Evolutionary conservation across 192 early-diverging fungal genomes (phyloP), one percentile per base, ranked within the genome.

Genomic region (Backusella sp.): DNA sequence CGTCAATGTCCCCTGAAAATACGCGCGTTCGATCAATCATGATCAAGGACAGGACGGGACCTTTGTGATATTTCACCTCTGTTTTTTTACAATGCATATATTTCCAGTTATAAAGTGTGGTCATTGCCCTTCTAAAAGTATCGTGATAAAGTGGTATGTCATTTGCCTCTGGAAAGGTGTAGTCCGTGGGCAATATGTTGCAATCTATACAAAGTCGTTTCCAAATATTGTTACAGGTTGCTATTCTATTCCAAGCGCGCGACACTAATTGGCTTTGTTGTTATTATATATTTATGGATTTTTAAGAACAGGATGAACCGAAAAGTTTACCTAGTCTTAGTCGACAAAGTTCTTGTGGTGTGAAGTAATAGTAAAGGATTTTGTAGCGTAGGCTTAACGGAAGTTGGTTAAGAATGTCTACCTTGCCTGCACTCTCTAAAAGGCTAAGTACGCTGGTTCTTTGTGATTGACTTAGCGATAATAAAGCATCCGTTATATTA

Each of bases 1-100:
- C 73, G 17, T 74, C 73, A 44, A 74, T 46, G 28, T 74, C 73
- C 26, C 73, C 73, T 30, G 73, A 66, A 12, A 66, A 17, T 6
- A 74, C 42, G 28, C 73, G 59, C 19, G 73, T 66, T n/a, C 41
- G 39, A 49, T 74, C 62, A 19, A 66, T 37, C 26, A 65, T 65
- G 23, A 74, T 41, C 6, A 74, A 23, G 19, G 36, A 59, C 11
- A 74, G 32, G 1, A 74, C 65, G 46, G 73, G 73, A 1, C 73
- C 73, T 8, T 46, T 39, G 26, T 74, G 73, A 21, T 66, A 74
- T 15, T 74, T 36, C 6, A 66, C 37, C 21, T 74, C 73, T 0
- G 34, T 32, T 1, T 65, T 36, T 46, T 49, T 74, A n/a, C 59
- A 74, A 1, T n/a, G 19, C 35, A 74, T 19, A 19, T 65, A 67